A percentile compares a stretch with the other conserved stretches of the same genome.
These are phyloP conservation scores for Komagataella kurtzmanii DNA, from an alignment of 805 yeast genomes.

Conservation along the genomic window DNA sequence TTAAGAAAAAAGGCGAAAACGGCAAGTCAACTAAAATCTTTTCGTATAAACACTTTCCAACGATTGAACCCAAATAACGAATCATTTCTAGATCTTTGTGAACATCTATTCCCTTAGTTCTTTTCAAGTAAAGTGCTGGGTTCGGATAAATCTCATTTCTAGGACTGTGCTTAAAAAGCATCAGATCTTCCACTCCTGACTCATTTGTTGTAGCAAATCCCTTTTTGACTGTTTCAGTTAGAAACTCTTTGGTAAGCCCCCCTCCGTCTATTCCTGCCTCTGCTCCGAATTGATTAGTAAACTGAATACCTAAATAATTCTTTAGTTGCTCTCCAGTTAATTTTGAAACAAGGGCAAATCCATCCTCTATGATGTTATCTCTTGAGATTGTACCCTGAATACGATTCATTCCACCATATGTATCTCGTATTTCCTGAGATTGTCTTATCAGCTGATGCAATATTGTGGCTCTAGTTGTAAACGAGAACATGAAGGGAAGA, in stretches of 20 bases:
- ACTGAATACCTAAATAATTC: slow-evolving; percentile 44
- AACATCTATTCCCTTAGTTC: slow-evolving; percentile 12
- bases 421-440: slow-evolving; percentile 25
- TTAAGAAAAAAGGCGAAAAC: slow-evolving; percentile 78
- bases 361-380: slow-evolving; percentile 61
- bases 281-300: slow-evolving; percentile 58
- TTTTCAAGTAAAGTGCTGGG: slow-evolving; percentile 25
- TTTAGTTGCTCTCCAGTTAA: slow-evolving; percentile 43
- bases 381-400: slow-evolving; percentile 49
- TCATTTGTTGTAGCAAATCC: slow-evolving; percentile 34
- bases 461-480: slow-evolving; percentile 57
- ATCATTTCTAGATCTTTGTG: slow-evolving; percentile 17
- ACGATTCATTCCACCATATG: slow-evolving; percentile 11
- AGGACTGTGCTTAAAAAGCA: slow-evolving; percentile 28
- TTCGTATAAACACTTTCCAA: slow-evolving; percentile 86
- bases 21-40: slow-evolving; percentile 67
- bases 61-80: slow-evolving; percentile 64
- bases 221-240: slow-evolving; percentile 58
- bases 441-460: slow-evolving; percentile 49
- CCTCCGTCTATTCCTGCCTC: slow-evolving; percentile 97
- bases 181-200: slow-evolving; percentile 3
- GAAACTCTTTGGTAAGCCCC: slow-evolving; percentile 84
- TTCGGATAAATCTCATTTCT: slow-evolving; percentile 63
- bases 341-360: slow-evolving; percentile 42
- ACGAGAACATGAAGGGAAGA: slow-evolving; percentile 72